Evolutionary conservation across 768 basidiomycete species (phyloP).

Genomic region (Lanmaoa pseudosensibilis): DNA sequence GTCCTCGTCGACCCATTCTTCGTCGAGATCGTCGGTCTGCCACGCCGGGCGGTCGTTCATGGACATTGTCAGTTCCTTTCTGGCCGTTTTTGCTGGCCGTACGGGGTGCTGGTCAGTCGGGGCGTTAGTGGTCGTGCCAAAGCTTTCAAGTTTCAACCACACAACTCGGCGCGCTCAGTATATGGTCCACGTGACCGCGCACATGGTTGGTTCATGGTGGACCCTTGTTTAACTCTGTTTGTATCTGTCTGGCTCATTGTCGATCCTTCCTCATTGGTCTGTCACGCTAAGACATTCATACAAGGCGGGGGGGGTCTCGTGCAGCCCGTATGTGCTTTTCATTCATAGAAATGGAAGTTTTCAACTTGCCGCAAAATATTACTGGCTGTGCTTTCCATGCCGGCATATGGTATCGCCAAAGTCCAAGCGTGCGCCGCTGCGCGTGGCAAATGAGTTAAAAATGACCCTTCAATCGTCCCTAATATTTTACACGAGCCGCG

Average conservation of each 20-base stretch:
- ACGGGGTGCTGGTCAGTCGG: not conserved
- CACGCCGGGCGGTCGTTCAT: slow-evolving; percentile 55
- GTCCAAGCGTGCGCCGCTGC: not conserved
- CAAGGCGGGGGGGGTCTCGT: not conserved
- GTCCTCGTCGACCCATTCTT: slow-evolving; percentile 82
- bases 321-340: not conserved
- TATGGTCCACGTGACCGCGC: slow-evolving; percentile 31
- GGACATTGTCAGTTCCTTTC: slow-evolving; percentile 5
- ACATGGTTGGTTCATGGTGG: slow-evolving; percentile 17
- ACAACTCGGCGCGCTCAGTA: slow-evolving; percentile 6
- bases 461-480: not conserved
- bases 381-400: not conserved
- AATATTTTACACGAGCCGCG: not conserved
- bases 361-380: not conserved
- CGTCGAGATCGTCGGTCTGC: slow-evolving; percentile 87
- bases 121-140: not conserved
- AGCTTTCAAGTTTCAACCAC: not conserved
- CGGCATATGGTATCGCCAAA: not conserved
- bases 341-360: not conserved
- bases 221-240: slow-evolving; percentile 24
- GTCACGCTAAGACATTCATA: not conserved
- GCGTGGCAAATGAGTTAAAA: not conserved
- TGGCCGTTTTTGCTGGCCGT: not conserved
- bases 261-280: slow-evolving; percentile 16
- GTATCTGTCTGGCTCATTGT: slow-evolving; percentile 11